Evolutionary conservation across 768 basidiomycete genomes (phyloP), one percentile per base, ranked within the genome.

Genomic region (Boletus sp.): DNA sequence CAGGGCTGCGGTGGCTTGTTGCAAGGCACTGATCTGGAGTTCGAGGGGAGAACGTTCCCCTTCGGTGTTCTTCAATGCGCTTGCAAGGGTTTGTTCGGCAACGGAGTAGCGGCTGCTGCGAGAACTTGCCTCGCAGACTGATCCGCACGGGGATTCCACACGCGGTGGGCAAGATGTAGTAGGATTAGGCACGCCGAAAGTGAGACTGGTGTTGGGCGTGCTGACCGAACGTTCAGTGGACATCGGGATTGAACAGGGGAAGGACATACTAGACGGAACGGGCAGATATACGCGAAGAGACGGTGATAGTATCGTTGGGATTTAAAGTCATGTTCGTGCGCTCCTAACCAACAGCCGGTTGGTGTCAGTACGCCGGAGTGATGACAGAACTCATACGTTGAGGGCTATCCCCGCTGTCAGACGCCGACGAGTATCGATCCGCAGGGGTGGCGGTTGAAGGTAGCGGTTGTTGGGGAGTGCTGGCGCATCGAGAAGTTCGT

Each of bases 1-100:
- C 50, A 85, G 71, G 33, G 75, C 50, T 37, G 72, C 68, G 5
- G 76, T 77, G n/a, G 77, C 82, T 36, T 68, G 70, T 54, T 78
- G 73, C 58, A 85, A 69, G 24, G 76, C 69, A 46, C 71, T 67
- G 47, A 84, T 78, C 64, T 83, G 78, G 56, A 83, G 72, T 59
- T 83, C 76, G 35, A 71, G 68, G 30, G 76, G 64, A 3, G 76
- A 73, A 7, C 67, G 61, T 58, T 77, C 77, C 7, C 60, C 57
- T 47, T 70, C 61, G 52, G 72, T 76, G 37, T 67, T 61, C 64
- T 61, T 64, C 33, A 79, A 60, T 52, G 76, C 70, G 50, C 63
- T 60, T 48, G 66, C 68, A 39, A 83, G 76, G 30, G 75, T 74
- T 44, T 70, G 70, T 69, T 82, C 80, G 30, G 78, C 80, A 29